phyloP scores from a whole-genome alignment of 345 rosid genomes.

The Triadica sebifera region DNA sequence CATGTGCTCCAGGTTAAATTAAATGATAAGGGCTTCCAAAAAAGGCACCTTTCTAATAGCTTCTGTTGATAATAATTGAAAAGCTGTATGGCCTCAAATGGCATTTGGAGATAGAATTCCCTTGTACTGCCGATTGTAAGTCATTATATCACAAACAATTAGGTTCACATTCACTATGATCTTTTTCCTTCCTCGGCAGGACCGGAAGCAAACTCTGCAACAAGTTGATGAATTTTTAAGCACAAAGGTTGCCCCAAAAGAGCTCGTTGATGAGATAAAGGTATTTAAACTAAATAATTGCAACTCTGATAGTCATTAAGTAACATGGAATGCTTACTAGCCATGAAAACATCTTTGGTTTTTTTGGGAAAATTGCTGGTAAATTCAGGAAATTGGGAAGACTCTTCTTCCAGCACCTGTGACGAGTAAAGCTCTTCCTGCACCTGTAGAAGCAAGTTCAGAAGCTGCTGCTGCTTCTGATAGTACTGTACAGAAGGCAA shows the following conservation, averaged over 20 bases:
- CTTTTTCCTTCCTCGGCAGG: conserved; percentile 43
- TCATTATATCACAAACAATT: background rate
- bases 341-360: background rate
- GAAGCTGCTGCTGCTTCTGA: conserved; percentile 21
- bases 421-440: conserved; percentile 59
- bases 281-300: conserved; percentile 27
- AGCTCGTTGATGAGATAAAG: conserved; percentile 77
- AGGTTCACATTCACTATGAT: conserved; percentile 1
- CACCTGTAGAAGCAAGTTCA: conserved; percentile 39
- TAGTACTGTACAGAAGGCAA: background rate
- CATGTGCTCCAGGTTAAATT: background rate
- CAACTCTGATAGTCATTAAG: background rate
- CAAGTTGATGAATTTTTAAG: conserved; percentile 81
- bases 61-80: too few species aligned
- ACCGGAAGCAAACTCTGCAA: conserved; percentile 71
- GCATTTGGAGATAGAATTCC: too few species aligned
- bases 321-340: background rate
- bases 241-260: conserved; percentile 85
- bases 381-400: conserved; percentile 69
- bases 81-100: too few species aligned
- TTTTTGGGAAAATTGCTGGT: conserved; percentile 1
- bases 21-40: background rate
- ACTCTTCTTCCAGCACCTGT: conserved; percentile 64
- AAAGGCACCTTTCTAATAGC: too few species aligned
- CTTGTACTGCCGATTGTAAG: background rate